Conservation (phyloP, 2,329 filamentous ascomycete species). For the Hypoxylon sp. region DNA sequence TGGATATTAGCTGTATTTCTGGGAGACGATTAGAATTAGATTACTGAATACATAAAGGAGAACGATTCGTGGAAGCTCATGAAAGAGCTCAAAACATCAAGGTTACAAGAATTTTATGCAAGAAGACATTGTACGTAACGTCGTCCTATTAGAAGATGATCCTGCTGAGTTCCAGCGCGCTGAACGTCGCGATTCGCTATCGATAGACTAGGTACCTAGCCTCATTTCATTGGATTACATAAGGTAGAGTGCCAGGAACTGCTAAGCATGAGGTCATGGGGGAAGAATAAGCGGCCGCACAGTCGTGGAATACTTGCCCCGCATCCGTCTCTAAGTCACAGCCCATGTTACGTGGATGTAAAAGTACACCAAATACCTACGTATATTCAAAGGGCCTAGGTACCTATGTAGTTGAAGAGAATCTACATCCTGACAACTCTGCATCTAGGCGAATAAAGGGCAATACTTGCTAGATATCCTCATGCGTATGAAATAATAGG, state of each 20-base stretch:
- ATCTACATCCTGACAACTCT: too few species aligned
- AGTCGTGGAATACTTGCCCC: background rate
- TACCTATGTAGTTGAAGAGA: too few species aligned
- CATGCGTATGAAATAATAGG: too few species aligned
- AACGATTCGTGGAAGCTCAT: background rate
- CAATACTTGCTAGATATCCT: too few species aligned
- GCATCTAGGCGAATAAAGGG: too few species aligned
- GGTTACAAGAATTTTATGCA: slow-evolving; percentile 8
- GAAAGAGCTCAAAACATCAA: background rate
- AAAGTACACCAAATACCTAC: background rate
- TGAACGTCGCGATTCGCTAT: slow-evolving; percentile 27
- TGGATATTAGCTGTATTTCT: background rate
- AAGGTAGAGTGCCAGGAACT: background rate
- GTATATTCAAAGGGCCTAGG: too few species aligned
- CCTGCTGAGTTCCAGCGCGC: slow-evolving; percentile 14
- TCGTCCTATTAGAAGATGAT: slow-evolving; percentile 12
- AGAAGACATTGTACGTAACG: background rate
- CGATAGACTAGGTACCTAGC: slow-evolving; percentile 24
- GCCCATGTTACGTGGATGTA: background rate
- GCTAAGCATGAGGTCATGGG: background rate
- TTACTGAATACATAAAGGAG: background rate
- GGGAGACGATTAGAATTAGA: background rate
- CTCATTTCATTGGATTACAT: slow-evolving; percentile 14
- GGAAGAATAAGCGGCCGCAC: background rate
- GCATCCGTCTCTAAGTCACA: background rate